phyloP scores from a whole-genome alignment of 768 basidiomycete species.

The Chalciporus pseudorubinellus region DNA sequence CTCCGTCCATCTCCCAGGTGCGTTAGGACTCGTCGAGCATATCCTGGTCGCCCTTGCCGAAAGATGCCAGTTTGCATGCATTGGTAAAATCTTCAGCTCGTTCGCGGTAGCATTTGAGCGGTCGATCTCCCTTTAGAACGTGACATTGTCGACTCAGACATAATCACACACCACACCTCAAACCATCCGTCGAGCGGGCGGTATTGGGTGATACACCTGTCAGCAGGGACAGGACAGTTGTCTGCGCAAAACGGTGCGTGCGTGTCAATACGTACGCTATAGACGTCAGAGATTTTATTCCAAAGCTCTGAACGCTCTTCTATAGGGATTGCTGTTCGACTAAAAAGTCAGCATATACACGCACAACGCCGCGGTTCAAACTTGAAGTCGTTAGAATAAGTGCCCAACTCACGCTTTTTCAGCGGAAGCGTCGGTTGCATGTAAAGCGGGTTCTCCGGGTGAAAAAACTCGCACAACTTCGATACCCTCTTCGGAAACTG shows the following conservation, averaged over 20 bases:
- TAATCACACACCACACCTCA: background rate
- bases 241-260: background rate
- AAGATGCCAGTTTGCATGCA: background rate
- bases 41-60: background rate
- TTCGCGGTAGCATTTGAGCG: background rate
- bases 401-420: no score
- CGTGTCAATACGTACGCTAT: no score
- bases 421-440: no score
- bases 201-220: background rate
- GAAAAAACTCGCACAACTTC: no score
- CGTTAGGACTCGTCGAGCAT: background rate
- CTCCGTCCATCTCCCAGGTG: conserved; percentile 41
- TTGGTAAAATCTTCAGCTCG: background rate
- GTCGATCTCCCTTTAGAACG: background rate
- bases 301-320: background rate
- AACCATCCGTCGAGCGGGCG: background rate
- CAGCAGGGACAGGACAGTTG: background rate
- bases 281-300: background rate
- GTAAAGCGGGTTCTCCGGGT: no score
- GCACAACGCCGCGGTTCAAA: no score
- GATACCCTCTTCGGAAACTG: no score
- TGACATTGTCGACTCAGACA: no score
- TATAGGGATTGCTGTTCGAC: no score
- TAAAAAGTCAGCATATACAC: no score
- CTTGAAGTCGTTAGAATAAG: no score